Conservation (phyloP, 192 early-diverging fungal species). For the Pilobolus umbonatus region DNA sequence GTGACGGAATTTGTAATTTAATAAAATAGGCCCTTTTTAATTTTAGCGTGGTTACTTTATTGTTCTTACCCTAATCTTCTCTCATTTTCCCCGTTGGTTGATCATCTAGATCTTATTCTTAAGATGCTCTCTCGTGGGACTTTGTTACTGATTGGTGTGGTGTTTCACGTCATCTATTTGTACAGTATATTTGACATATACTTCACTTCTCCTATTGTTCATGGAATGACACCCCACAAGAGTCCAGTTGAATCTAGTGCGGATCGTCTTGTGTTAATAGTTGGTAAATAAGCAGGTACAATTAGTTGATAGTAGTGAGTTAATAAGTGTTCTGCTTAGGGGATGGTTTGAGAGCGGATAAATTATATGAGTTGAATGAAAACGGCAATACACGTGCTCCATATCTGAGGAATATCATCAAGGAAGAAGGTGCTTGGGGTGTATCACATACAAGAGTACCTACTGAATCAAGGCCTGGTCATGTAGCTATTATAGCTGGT, state of each 20-base stretch:
- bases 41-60: too few species aligned
- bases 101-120: too few species aligned
- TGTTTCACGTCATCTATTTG: constrained; percentile 90
- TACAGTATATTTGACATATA: constrained; percentile 97
- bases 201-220: constrained; percentile 95
- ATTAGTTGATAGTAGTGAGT: neutral
- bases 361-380: constrained; percentile 73
- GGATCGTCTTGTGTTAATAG: constrained; percentile 80
- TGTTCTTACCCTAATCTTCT: too few species aligned
- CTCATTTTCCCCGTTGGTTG: too few species aligned
- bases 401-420: constrained; percentile 49
- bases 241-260: constrained; percentile 73
- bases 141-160: constrained; percentile 74
- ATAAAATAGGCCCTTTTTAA: too few species aligned
- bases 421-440: constrained; percentile 68
- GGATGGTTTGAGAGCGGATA: constrained; percentile 92
- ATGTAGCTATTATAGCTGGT: constrained; percentile 96
- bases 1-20: too few species aligned
- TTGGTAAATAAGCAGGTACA: constrained; percentile 47
- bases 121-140: constrained; percentile 32
- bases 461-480: constrained; percentile 93
- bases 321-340: constrained; percentile 40
- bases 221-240: constrained; percentile 89
- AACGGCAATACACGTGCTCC: constrained; percentile 51
- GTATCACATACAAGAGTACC: constrained; percentile 91